These are phyloP conservation scores for Aspergillus jensenii DNA, from an alignment of 2,329 filamentous ascomycete species.

Conservation along the genomic window DNA sequence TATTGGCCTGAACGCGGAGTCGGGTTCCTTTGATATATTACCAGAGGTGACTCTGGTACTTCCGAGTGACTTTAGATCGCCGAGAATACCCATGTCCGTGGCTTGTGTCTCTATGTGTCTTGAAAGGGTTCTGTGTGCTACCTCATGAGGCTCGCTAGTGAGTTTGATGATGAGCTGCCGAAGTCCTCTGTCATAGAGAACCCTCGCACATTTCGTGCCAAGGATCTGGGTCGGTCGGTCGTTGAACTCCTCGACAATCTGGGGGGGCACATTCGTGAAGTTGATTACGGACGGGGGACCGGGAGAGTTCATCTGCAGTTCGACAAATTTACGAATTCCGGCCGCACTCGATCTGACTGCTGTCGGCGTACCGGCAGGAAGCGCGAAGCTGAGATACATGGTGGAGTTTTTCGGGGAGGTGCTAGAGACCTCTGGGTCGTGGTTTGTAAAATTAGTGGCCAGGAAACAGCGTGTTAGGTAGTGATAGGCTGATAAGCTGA, in stretches of 20 bases:
- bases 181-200: neutral
- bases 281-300: neutral
- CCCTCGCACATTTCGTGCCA: neutral
- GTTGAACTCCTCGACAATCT: neutral
- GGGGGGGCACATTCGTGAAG: neutral
- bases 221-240: neutral
- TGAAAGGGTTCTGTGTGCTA: neutral
- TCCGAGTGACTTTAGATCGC: neutral
- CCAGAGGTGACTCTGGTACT: neutral
- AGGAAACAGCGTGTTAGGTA: too few species aligned
- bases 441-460: too few species aligned
- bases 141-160: neutral
- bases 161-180: neutral
- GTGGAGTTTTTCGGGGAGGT: too few species aligned
- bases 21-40: neutral
- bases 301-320: neutral
- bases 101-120: neutral
- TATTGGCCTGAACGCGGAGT: neutral
- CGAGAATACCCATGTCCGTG: neutral
- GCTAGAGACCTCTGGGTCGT: too few species aligned
- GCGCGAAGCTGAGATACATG: too few species aligned
- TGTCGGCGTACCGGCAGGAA: neutral
- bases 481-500: too few species aligned
- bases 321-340: neutral
- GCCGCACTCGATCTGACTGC: neutral